Evolutionary conservation across 371 early-diverging fungal genomes (phyloP), one percentile per base, ranked within the genome.

Genomic region (Zychaea mexicana): DNA sequence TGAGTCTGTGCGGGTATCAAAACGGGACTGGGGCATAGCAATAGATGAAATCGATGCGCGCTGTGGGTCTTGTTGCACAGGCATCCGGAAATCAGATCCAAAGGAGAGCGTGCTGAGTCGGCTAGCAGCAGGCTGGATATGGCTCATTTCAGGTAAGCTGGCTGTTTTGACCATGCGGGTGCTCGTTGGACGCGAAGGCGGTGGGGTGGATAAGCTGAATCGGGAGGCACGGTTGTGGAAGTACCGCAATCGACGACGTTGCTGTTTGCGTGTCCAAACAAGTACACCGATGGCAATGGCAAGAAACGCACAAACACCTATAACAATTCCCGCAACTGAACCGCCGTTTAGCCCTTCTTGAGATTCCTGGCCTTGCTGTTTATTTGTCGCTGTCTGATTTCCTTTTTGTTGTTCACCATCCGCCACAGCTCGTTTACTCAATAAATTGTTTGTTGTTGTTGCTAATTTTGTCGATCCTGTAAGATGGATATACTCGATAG

Each of bases 261-360:
- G 68, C 12, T 46, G 52, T 19, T 42, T 62, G 2, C 59, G 58
- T 22, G n/a, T 58, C 68, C 68, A 71, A 0, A 77, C 28, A 33
- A 77, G 70, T 36, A 73, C 70, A 24, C 66, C 73, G 12, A 65
- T 65, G 30, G 65, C 67, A 15, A 77, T 36, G 0, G 59, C 74
- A 2, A 74, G 9, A 2, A 76, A 47, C 1, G 64, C 73, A 10
- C 71, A 8, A 54, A 72, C 47, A 57, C 79, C 76, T 1, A 78
- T 57, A 3, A 74, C 68, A 38, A 81, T 69, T 1, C 79, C 83
- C 9, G 69, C 79, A 52, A 72, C 68, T 4, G 68, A 73, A 17
- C 81, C 81, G 5, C 68, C 60, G 31, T 68, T 63, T 54, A 76
- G 42, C 10, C 68, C 65, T 30, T 53, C 54, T 38, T n/a, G n/a